Evolutionary conservation across 352 stramenopile species (phyloP), one percentile per base, ranked within the genome.

Genomic region (Phytophthora brassicae): DNA sequence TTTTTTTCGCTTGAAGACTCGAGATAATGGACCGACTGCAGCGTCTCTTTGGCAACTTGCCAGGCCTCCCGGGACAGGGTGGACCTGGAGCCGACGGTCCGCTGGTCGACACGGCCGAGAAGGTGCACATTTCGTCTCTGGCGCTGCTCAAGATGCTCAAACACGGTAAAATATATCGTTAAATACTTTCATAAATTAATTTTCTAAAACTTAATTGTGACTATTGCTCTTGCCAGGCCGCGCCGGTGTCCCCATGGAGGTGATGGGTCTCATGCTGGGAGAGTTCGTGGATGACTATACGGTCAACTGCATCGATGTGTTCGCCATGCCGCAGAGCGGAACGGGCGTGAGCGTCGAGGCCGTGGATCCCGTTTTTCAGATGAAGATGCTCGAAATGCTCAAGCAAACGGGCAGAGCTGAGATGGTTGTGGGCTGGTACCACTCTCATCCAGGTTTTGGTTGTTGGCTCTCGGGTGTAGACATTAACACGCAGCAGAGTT

Each of bases 131-230:
- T 43, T 99, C 95, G 60, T 99, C 96, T 41, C 79, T 99, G 38
- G 97, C 97, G 52, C 81, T 99, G 53, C 86, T 99, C 14, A 99
- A 99, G 81, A 99, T 99, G 98, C 90, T 99, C 42, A 99, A 99
- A 71, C 98, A 99, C 78, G 98, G 87, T 90, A 31, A 4, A 61
- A 56, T 29, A 57, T 61, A 33, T 64, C 33, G 26, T 8, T n/a
- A n/a, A n/a, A n/a, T n/a, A n/a, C n/a, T n/a, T n/a, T n/a, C n/a
- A n/a, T n/a, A n/a, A 31, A 31, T 31, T 31, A 31, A 31, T 31
- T 31, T 31, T 4, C 4, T 31, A 31, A 31, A n/a, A n/a, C n/a
- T 31, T 31, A 9, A 31, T 31, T 31, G n/a, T n/a, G n/a, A n/a
- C n/a, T n/a, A n/a, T 8, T 31, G 26, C 26, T 31, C 8, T 31